Percentiles rank a stretch among this genome's conserved stretches.
These are phyloP conservation scores for Chrysanthemum makinoi DNA, from an alignment of 129 eudicot species.

Conservation along the genomic window DNA sequence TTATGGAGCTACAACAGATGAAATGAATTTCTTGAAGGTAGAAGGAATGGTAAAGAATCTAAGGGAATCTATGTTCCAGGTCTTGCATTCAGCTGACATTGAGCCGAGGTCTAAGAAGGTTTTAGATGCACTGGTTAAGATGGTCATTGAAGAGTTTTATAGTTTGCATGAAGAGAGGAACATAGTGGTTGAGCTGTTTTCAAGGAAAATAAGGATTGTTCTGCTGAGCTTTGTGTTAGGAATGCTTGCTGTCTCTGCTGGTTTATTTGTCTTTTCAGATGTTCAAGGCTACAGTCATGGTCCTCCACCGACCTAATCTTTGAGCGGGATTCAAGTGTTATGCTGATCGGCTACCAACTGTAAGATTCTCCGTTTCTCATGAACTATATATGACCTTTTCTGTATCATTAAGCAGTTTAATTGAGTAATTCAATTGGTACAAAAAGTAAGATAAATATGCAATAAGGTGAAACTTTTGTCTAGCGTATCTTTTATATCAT, in stretches of 20 bases:
- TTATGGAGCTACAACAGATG: conserved; percentile 9
- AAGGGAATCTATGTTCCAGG: conserved; percentile 25
- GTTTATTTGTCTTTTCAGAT: conserved; percentile 22
- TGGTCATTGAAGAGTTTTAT: conserved; percentile 28
- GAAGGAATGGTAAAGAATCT: conserved; percentile 27
- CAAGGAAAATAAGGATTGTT: conserved; percentile 21
- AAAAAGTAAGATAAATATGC: not conserved
- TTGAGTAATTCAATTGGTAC: not conserved
- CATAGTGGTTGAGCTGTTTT: conserved; percentile 6
- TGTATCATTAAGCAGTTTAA: not conserved
- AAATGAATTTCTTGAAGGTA: conserved; percentile 7
- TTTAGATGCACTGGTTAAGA: conserved; percentile 27
- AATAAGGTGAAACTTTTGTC: conserved; percentile 15
- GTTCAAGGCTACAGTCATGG: conserved; percentile 30
- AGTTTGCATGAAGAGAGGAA: conserved; percentile 23
- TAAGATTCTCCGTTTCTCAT: conserved; percentile 7
- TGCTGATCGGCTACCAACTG: conserved; percentile 13
- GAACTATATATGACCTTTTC: too few relatives aligned
- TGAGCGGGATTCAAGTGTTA: not conserved
- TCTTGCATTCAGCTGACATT: conserved; percentile 25
- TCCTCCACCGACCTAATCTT: conserved; percentile 38
- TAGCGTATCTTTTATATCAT: not conserved
- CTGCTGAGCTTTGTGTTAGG: conserved; percentile 23
- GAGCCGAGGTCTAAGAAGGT: conserved; percentile 30
- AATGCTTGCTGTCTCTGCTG: conserved; percentile 19